These are phyloP conservation scores for Straminergon stramineum DNA, from an alignment of 225 moss, liverwort and hornwort genomes.

Conservation along the genomic window DNA sequence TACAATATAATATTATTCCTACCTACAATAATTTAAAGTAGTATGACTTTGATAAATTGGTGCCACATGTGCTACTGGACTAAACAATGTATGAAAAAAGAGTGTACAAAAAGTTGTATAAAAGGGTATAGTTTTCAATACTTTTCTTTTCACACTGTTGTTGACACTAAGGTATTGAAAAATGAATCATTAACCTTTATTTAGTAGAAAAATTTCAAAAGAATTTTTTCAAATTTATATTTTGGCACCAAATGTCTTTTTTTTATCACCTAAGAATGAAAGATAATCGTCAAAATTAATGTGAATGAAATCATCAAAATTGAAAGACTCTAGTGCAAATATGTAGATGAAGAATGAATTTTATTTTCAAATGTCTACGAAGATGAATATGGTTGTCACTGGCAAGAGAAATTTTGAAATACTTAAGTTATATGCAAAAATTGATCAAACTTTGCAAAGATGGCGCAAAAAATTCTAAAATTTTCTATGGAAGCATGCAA, in stretches of 20 bases:
- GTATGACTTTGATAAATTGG: neutral
- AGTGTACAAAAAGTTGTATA: no score
- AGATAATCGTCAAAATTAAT: neutral
- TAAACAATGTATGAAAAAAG: neutral
- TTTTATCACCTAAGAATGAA: neutral
- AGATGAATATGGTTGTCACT: no score
- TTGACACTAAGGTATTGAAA: neutral
- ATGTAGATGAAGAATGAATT: neutral
- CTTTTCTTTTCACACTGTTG: neutral
- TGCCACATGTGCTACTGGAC: accelerated
- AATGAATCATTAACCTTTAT: neutral
- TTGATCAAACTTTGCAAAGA: no score
- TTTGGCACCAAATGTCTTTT: neutral
- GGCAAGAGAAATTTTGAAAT: no score
- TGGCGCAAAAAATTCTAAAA: no score
- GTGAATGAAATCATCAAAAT: neutral
- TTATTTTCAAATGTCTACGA: no score
- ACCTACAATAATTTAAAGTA: neutral
- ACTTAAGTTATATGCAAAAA: no score
- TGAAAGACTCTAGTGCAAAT: neutral
- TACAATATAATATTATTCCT: neutral
- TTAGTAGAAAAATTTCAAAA: neutral
- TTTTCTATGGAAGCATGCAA: no score
- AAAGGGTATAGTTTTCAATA: neutral
- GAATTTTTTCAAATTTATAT: neutral